Evolutionary conservation across 257 asterid species (phyloP).

Genomic region (Primulina tabacum): DNA sequence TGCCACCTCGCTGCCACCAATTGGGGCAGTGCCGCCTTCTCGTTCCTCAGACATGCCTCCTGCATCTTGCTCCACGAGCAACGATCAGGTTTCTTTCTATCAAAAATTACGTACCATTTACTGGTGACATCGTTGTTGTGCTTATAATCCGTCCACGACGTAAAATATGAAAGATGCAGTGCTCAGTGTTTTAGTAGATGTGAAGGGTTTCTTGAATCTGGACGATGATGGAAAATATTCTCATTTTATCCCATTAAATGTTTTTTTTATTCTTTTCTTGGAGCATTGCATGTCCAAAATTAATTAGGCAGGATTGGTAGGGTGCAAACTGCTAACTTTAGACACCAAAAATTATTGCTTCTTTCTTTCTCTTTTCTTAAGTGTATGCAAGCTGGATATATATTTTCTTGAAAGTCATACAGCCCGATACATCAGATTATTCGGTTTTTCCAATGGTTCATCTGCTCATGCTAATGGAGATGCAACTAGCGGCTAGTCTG

Average conservation of each 20-base stretch:
- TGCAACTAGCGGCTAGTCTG: background rate
- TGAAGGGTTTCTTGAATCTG: background rate
- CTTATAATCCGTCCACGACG: background rate
- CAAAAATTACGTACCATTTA: background rate
- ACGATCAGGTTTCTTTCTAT: conserved; percentile 29
- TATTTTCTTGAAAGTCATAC: conserved; percentile 5
- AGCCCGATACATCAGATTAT: background rate
- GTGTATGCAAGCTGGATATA: background rate
- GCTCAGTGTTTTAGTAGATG: background rate
- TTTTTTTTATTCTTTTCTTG: conserved; percentile 10
- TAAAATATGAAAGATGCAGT: background rate
- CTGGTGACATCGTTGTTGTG: background rate
- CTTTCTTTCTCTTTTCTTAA: background rate
- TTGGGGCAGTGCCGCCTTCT: conserved; percentile 26
- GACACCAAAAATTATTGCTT: conserved; percentile 7
- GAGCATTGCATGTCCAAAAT: background rate
- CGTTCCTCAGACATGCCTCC: conserved; percentile 42
- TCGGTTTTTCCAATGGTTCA: background rate
- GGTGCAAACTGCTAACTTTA: background rate
- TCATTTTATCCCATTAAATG: background rate
- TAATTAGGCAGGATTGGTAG: background rate
- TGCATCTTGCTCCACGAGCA: conserved; percentile 24
- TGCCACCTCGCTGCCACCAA: conserved; percentile 25
- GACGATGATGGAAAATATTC: background rate
- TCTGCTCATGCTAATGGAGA: conserved; percentile 15